Percentiles rank a stretch among this genome's conserved stretches.
Conservation (phyloP, 257 asterid genomes). For the Orobanche coerulescens region DNA sequence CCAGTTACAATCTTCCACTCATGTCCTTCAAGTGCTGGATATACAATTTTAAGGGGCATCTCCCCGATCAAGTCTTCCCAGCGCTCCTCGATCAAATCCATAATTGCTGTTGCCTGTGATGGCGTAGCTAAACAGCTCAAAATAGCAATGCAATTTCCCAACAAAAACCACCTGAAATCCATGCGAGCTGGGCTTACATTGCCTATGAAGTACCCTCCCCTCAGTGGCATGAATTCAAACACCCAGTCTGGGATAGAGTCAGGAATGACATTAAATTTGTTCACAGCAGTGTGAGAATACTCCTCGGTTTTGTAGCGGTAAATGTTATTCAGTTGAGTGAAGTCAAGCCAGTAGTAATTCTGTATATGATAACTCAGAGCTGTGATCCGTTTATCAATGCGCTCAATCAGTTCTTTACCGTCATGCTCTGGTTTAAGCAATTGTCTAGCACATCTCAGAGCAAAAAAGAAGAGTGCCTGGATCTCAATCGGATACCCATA, state of each 20-base stretch:
- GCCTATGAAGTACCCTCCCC: constrained; percentile 55
- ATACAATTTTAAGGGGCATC: constrained; percentile 49
- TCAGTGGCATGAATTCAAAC: constrained; percentile 52
- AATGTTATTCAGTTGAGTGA: constrained; percentile 54
- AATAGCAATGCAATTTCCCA: constrained; percentile 54
- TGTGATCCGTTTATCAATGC: constrained; percentile 50
- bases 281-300: constrained; percentile 60
- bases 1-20: constrained; percentile 51
- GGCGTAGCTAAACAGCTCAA: constrained; percentile 50
- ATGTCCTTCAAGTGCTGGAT: constrained; percentile 58
- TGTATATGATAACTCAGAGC: constrained; percentile 52
- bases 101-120: constrained; percentile 43
- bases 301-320: constrained; percentile 63
- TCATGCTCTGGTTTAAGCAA: constrained; percentile 52
- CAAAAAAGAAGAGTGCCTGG: constrained; percentile 62
- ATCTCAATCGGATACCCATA: constrained; percentile 62
- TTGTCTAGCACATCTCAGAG: constrained; percentile 50
- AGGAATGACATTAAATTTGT: constrained; percentile 55
- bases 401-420: constrained; percentile 44
- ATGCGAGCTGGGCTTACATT: constrained; percentile 57
- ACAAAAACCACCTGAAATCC: constrained; percentile 58
- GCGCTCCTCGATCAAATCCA: constrained; percentile 59
- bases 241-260: constrained; percentile 58
- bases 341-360: constrained; percentile 60
- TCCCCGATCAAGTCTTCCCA: constrained; percentile 51